Evolutionary conservation across 805 yeast genomes (phyloP), one percentile per base, ranked within the genome.

Genomic region (Candida easanensis): DNA sequence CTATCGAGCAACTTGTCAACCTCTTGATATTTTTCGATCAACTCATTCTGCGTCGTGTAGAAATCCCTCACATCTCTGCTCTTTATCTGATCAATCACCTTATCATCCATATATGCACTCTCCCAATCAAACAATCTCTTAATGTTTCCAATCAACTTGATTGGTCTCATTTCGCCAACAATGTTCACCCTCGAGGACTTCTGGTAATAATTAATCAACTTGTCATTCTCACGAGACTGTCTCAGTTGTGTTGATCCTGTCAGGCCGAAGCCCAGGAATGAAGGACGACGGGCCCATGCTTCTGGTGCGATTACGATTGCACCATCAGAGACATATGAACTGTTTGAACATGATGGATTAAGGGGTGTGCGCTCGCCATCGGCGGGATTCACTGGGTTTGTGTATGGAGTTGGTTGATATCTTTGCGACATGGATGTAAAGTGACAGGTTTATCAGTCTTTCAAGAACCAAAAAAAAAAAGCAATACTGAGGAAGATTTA

Each of bases 1-100:
- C 87, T 76, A 55, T 84, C 93, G 36, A 85, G 67, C 39, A 84
- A 65, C 39, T 69, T 66, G 57, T 85, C 95, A 20, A 85, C 77
- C 45, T 77, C 83, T 28, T 61, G 60, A 53, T 76, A 82, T 41
- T 77, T 66, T 19, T 71, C 75, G 40, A 84, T 77, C 40, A 80
- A 57, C 33, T 69, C 76, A 58, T 85, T 85, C 61, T 84, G 91
- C 3, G 64, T 57, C 33, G 62, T 60, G 61, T 86, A 85, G 59
- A 65, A 84, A 16, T 58, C 43, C 21, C 69, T 62, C 5, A 76
- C 39, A 10, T 51, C 42, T 32, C 49, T 58, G 18, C 54, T 62
- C 36, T 58, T 58, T 15, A 62, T 48, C 8, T 42, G 49, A 14
- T 52, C 39, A 23, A 68, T 39, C 27, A 52, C 53, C 1, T 49